Conservation (phyloP, 2,329 filamentous ascomycete genomes). For the Fonsecaea erecta region DNA sequence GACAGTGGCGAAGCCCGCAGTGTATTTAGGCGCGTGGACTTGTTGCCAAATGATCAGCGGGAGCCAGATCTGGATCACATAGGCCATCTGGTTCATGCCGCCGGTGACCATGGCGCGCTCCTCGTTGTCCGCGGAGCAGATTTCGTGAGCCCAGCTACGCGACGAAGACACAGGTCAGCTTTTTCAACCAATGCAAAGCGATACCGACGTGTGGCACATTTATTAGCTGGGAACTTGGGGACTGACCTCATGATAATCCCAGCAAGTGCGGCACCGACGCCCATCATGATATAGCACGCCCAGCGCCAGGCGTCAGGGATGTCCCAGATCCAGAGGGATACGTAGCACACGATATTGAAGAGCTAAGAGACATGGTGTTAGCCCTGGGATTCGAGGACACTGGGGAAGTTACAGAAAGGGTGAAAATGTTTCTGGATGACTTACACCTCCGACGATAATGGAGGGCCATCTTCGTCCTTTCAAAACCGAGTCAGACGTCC, state of each 20-base stretch:
- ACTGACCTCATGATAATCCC: neutral
- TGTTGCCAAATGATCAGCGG: conserved; percentile 63
- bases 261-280: conserved; percentile 28
- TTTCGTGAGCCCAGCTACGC: conserved; percentile 55
- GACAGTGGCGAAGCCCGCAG: conserved; percentile 56
- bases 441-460: conserved; percentile 25
- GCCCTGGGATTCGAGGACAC: neutral
- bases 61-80: conserved; percentile 70
- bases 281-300: conserved; percentile 63
- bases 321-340: conserved; percentile 54
- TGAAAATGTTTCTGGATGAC: neutral
- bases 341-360: conserved; percentile 51
- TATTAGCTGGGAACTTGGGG: conserved; percentile 46
- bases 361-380: conserved; percentile 3
- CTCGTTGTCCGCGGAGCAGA: conserved; percentile 63
- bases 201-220: no score
- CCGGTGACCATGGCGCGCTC: conserved; percentile 69
- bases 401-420: neutral
- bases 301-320: conserved; percentile 63
- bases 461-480: conserved; percentile 26
- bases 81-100: conserved; percentile 70
- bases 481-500: conserved; percentile 31
- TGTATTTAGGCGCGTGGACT: conserved; percentile 63
- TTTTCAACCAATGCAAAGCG: no score
- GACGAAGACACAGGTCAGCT: neutral